Evolutionary conservation across 352 stramenopile species (phyloP).

Genomic region (Aphanomyces astaci): DNA sequence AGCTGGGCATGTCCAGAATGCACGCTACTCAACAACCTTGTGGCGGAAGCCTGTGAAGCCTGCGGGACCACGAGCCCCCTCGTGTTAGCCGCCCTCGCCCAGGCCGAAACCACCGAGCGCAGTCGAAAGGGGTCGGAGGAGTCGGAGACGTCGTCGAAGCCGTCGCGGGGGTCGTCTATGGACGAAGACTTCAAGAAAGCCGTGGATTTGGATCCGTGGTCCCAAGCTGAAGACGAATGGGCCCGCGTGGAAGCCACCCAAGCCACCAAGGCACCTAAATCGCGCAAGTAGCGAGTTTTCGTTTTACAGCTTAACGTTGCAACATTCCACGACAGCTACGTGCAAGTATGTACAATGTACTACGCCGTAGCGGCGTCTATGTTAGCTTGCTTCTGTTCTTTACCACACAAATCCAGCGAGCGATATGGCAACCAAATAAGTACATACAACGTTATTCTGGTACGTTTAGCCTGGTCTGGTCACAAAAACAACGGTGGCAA

Average conservation of each 20-base stretch:
- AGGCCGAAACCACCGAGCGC: constrained; percentile 12
- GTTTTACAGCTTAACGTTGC: not conserved
- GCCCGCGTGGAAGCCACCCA: constrained; percentile 43
- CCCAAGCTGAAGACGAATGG: constrained; percentile 61
- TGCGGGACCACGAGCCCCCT: constrained; percentile 61
- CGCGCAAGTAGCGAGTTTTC: constrained; percentile 17
- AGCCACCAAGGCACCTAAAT: constrained; percentile 17
- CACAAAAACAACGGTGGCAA: no score
- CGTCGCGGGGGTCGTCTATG: not conserved
- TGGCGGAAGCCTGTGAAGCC: constrained; percentile 45
- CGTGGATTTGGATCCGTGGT: constrained; percentile 47
- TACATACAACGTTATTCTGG: no score
- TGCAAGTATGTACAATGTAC: no score
- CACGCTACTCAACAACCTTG: constrained; percentile 45
- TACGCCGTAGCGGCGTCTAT: no score
- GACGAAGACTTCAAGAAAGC: constrained; percentile 22
- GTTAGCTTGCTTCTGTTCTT: no score
- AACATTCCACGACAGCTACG: no score
- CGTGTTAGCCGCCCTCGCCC: constrained; percentile 31
- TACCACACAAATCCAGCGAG: no score
- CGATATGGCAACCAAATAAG: no score
- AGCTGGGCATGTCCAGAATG: constrained; percentile 6
- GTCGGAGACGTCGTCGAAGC: constrained; percentile 30
- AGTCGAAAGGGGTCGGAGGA: constrained; percentile 34
- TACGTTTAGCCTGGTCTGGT: no score